Percentiles rank a stretch among this genome's conserved stretches.
Conservation (phyloP, 2,329 filamentous ascomycete species). For the Verticillium isaacii region DNA sequence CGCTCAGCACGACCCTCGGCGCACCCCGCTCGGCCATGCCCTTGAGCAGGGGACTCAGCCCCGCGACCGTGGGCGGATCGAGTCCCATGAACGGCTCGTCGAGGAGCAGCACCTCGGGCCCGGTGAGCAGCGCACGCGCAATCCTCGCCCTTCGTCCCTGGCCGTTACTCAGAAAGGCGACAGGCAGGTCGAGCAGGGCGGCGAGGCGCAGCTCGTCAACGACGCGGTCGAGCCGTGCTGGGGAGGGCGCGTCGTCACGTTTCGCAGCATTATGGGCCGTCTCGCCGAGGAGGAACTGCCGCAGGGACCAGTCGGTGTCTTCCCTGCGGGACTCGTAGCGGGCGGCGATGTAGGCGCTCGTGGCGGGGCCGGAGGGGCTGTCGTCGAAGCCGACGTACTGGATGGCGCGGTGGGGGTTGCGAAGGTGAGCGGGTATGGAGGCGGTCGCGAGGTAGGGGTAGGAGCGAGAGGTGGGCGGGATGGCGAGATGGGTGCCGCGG, state of each 20-base stretch:
- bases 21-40: conserved; percentile 60
- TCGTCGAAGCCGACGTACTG: conserved; percentile 88
- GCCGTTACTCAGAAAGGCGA: conserved; percentile 88
- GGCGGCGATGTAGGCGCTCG: conserved; percentile 81
- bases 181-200: conserved; percentile 70
- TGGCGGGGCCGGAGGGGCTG: conserved; percentile 56
- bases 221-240: conserved; percentile 53
- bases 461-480: conserved; percentile 69
- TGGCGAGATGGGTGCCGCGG: conserved; percentile 67
- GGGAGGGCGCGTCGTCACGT: conserved; percentile 44
- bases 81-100: conserved; percentile 97
- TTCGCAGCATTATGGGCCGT: conserved; percentile 71
- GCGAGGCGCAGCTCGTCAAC: conserved; percentile 65
- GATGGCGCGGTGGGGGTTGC: conserved; percentile 63
- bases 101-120: conserved; percentile 76
- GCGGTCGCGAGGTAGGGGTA: conserved; percentile 73
- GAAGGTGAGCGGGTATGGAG: conserved; percentile 49
- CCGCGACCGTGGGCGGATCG: conserved; percentile 74
- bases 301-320: conserved; percentile 79
- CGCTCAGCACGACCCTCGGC: conserved; percentile 71
- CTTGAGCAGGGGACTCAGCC: conserved; percentile 66
- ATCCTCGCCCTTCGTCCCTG: conserved; percentile 86
- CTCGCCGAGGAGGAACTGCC: conserved; percentile 76
- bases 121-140: conserved; percentile 73
- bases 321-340: conserved; percentile 87